A percentile compares a stretch with the other conserved stretches of the same genome.
These are phyloP conservation scores for Astraeus odoratus DNA, from an alignment of 768 basidiomycete species.

Conservation along the genomic window DNA sequence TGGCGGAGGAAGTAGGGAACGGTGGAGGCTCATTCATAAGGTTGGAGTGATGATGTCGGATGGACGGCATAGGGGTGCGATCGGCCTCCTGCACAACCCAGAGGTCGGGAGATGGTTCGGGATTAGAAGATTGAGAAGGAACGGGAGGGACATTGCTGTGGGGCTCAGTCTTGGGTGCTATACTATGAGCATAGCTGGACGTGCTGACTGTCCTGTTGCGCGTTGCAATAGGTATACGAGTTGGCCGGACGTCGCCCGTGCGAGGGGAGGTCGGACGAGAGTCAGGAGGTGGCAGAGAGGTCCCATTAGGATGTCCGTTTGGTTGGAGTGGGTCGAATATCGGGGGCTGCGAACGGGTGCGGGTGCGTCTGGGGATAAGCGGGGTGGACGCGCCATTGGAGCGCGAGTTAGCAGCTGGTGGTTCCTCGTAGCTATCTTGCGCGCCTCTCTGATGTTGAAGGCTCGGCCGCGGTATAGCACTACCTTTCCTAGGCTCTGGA, in stretches of 20 bases:
- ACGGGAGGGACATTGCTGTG: slow-evolving; percentile 24
- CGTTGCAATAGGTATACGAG: slow-evolving; percentile 42
- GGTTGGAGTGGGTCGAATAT: slow-evolving; percentile 32
- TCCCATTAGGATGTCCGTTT: slow-evolving; percentile 22
- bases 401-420: slow-evolving; percentile 19
- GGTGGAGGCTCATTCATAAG: slow-evolving; percentile 62
- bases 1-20: slow-evolving; percentile 40
- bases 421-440: slow-evolving; percentile 15
- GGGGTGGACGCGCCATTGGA: slow-evolving; percentile 25
- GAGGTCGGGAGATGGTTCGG: slow-evolving; percentile 25
- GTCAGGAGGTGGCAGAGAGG: slow-evolving; percentile 28
- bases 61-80: slow-evolving; percentile 26
- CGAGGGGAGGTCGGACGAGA: slow-evolving; percentile 40
- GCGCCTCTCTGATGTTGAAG: slow-evolving; percentile 31
- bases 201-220: slow-evolving; percentile 35
- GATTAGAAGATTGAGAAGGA: slow-evolving; percentile 20
- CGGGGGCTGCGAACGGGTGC: slow-evolving; percentile 63
- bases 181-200: slow-evolving; percentile 33
- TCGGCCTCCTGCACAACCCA: slow-evolving; percentile 24
- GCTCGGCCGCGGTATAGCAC: slow-evolving; percentile 44
- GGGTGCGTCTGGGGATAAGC: slow-evolving; percentile 40
- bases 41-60: slow-evolving; percentile 36
- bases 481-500: slow-evolving; percentile 28
- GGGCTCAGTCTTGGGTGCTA: slow-evolving; percentile 31
- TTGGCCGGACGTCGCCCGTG: slow-evolving; percentile 33